These are phyloP conservation scores for Aphanomyces stellatus DNA, from an alignment of 352 stramenopile genomes.

Conservation along the genomic window DNA sequence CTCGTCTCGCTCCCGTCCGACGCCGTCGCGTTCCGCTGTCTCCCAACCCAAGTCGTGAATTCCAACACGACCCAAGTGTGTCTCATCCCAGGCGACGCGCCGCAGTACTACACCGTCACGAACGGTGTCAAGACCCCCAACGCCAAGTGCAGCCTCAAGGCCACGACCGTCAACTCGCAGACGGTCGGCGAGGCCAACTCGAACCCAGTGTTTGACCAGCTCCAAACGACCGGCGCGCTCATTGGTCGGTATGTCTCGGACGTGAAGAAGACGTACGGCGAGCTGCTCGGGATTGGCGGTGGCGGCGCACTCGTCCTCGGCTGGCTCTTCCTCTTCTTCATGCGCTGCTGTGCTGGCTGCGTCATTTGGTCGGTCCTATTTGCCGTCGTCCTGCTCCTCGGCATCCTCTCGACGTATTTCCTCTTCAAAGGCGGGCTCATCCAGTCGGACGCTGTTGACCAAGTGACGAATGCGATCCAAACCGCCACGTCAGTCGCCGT, in stretches of 20 bases:
- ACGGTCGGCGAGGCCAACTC: conserved; percentile 44
- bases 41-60: conserved; percentile 60
- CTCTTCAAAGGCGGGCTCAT: conserved; percentile 71
- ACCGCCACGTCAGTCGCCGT: background rate
- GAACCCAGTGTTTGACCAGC: conserved; percentile 63
- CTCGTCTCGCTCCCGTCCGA: conserved; percentile 53
- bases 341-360: conserved; percentile 62
- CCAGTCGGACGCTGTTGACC: conserved; percentile 35
- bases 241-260: conserved; percentile 60
- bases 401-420: conserved; percentile 64
- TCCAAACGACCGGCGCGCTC: conserved; percentile 42
- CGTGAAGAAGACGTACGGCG: conserved; percentile 43
- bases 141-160: conserved; percentile 66
- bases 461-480: conserved; percentile 16
- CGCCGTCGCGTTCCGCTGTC: conserved; percentile 68
- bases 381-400: conserved; percentile 49
- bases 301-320: conserved; percentile 42
- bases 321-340: conserved; percentile 56
- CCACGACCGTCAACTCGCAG: conserved; percentile 44
- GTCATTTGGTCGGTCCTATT: conserved; percentile 69
- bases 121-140: conserved; percentile 44
- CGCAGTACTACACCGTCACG: conserved; percentile 56
- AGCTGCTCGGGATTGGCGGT: conserved; percentile 42
- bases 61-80: conserved; percentile 42
- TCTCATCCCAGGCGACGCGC: conserved; percentile 49